phyloP scores from a whole-genome alignment of 192 early-diverging fungal species.

The Entomortierella parvispora region DNA sequence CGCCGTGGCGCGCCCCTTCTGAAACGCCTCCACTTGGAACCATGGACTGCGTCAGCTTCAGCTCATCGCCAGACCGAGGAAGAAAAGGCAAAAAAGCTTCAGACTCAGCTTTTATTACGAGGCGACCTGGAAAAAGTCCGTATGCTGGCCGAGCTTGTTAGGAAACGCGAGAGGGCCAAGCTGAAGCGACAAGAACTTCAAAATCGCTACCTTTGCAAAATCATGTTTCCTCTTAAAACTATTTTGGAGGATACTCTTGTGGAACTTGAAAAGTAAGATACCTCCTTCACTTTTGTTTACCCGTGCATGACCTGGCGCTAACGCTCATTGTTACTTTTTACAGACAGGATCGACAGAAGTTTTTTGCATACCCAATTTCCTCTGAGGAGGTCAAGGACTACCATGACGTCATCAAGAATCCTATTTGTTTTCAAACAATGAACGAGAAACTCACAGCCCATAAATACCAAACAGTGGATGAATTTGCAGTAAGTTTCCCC shows the following conservation, averaged over 20 bases:
- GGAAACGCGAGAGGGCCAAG: slow-evolving; percentile 77
- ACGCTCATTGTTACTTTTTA: slow-evolving; percentile 3
- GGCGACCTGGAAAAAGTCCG: slow-evolving; percentile 91
- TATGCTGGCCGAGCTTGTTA: slow-evolving; percentile 82
- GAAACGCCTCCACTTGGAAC: slow-evolving; percentile 96
- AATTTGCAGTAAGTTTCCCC: slow-evolving; percentile 55
- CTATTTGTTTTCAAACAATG: slow-evolving; percentile 78
- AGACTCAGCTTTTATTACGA: slow-evolving; percentile 62
- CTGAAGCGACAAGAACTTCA: slow-evolving; percentile 67
- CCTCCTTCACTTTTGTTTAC: neutral
- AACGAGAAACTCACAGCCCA: slow-evolving; percentile 61
- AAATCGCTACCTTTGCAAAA: slow-evolving; percentile 70
- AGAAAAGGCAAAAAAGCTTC: slow-evolving; percentile 73
- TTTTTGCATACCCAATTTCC: slow-evolving; percentile 62
- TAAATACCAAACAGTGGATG: slow-evolving; percentile 61
- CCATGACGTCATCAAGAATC: slow-evolving; percentile 64
- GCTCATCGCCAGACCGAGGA: slow-evolving; percentile 83
- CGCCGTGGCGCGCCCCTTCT: slow-evolving; percentile 93
- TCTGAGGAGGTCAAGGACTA: slow-evolving; percentile 60
- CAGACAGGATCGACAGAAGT: slow-evolving; percentile 51
- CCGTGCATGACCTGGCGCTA: too few relatives aligned
- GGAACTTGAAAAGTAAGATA: slow-evolving; percentile 70
- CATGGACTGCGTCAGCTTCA: slow-evolving; percentile 90
- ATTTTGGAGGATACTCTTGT: slow-evolving; percentile 72
- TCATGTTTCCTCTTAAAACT: slow-evolving; percentile 77